Percentiles rank a stretch among this genome's conserved stretches.
phyloP scores from a whole-genome alignment of 148 eudicot species.

The Heliamphora exappendiculata region DNA sequence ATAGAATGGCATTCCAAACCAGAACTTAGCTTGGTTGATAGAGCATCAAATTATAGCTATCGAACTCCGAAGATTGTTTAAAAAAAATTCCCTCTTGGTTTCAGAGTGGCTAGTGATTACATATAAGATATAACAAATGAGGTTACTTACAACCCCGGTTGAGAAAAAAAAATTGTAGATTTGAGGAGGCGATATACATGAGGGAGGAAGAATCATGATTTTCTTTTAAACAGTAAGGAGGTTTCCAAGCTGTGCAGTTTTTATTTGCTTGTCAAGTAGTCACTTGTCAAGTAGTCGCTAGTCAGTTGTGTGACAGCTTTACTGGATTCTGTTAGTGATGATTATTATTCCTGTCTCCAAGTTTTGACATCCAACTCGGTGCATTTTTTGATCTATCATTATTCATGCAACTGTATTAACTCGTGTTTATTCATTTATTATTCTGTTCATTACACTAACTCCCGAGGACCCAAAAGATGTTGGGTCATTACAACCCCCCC shows the following conservation, averaged over 20 bases:
- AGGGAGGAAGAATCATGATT: neutral
- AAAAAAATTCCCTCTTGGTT: neutral
- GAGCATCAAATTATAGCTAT: neutral
- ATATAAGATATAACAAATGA: neutral
- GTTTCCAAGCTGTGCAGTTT: neutral
- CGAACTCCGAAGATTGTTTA: neutral
- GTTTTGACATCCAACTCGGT: neutral
- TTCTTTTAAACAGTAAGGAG: neutral
- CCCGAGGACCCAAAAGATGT: no score
- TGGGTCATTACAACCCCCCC: no score
- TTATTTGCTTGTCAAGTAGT: neutral
- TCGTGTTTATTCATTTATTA: neutral
- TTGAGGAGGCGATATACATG: neutral
- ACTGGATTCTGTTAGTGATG: neutral
- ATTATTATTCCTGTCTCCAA: neutral
- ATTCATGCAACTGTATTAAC: neutral
- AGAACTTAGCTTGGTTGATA: neutral
- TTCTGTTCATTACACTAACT: neutral
- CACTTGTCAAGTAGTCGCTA: neutral
- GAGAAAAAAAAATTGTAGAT: neutral
- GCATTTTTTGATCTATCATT: neutral
- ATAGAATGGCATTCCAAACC: neutral
- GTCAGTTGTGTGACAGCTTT: neutral
- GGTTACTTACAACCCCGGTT: neutral
- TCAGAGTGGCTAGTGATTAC: neutral